These are phyloP conservation scores for Malassezia restricta DNA, from an alignment of 1,284 basidiomycete species.

Conservation along the genomic window DNA sequence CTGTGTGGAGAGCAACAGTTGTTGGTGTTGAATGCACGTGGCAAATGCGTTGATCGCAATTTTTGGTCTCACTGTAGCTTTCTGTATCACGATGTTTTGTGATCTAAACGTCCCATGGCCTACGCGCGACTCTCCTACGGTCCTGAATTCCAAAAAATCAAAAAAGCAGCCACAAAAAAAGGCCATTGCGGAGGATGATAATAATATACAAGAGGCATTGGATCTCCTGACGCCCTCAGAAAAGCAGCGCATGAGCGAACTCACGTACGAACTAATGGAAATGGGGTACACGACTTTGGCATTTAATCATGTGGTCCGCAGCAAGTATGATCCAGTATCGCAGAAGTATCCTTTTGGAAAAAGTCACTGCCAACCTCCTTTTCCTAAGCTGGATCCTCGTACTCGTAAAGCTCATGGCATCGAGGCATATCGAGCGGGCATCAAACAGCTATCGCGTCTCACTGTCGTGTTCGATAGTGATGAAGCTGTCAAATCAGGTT, in stretches of 20 bases:
- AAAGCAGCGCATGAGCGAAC: conserved; percentile 15
- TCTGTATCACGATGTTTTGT: conserved; percentile 22
- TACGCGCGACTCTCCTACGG: neutral
- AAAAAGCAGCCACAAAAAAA: conserved; percentile 17
- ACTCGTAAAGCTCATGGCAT: conserved; percentile 3
- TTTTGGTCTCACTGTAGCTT: no score
- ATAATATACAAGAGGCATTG: neutral
- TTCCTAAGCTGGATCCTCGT: conserved; percentile 34
- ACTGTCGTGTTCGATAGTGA: conserved; percentile 41
- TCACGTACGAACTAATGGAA: conserved; percentile 20
- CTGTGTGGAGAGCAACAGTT: no score
- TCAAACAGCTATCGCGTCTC: conserved; percentile 39
- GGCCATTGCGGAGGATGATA: neutral
- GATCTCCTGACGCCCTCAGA: conserved; percentile 5
- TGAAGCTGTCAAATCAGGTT: conserved; percentile 27
- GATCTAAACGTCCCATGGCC: conserved; percentile 38
- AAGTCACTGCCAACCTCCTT: conserved; percentile 22
- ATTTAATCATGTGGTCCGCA: conserved; percentile 31
- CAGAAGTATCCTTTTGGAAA: conserved; percentile 25
- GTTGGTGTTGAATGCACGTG: no score
- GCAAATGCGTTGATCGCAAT: no score
- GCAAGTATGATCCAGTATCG: conserved; percentile 21
- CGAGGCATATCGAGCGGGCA: neutral
- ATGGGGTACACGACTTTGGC: conserved; percentile 32
- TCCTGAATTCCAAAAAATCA: conserved; percentile 4